Conservation (phyloP, 139 green algal species). For the Haematococcus sp. region DNA sequence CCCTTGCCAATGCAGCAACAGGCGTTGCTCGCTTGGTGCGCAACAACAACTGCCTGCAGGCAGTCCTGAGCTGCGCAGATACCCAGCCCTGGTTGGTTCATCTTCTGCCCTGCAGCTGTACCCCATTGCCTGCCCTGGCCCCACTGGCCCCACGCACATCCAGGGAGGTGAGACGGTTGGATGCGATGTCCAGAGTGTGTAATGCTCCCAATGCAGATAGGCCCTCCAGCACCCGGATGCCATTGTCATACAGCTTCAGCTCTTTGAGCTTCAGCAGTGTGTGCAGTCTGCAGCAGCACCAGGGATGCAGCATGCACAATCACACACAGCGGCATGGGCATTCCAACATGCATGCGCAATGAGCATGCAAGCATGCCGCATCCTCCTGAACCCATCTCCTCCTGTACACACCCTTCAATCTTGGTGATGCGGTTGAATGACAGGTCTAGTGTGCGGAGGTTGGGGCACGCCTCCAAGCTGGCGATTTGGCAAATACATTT, state of each 20-base stretch:
- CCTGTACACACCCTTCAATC: slow-evolving; percentile 15
- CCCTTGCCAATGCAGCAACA: too few relatives aligned
- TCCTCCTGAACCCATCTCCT: neutral
- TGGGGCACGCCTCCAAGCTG: slow-evolving; percentile 17
- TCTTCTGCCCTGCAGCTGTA: neutral
- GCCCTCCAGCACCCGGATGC: neutral
- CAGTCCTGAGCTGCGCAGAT: neutral
- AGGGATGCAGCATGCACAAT: neutral
- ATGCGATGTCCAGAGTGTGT: slow-evolving; percentile 22
- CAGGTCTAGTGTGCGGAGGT: slow-evolving; percentile 20
- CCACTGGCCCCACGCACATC: slow-evolving; percentile 8
- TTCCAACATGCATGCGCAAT: neutral
- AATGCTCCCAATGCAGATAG: slow-evolving; percentile 7
- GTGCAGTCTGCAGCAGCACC: neutral
- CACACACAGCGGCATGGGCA: neutral
- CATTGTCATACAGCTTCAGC: slow-evolving; percentile 33
- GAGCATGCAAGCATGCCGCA: slow-evolving; percentile 1
- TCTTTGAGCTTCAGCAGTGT: slow-evolving; percentile 14
- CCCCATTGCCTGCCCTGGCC: too few relatives aligned
- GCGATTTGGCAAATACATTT: slow-evolving; percentile 4
- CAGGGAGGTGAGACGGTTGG: slow-evolving; percentile 13
- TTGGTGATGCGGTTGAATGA: slow-evolving; percentile 24
- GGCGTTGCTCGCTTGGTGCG: neutral
- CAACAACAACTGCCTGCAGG: too few relatives aligned
- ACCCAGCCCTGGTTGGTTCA: neutral